These are phyloP conservation scores for Zoysia pacifica DNA, from an alignment of 176 grass and related monocot genomes.

Conservation along the genomic window DNA sequence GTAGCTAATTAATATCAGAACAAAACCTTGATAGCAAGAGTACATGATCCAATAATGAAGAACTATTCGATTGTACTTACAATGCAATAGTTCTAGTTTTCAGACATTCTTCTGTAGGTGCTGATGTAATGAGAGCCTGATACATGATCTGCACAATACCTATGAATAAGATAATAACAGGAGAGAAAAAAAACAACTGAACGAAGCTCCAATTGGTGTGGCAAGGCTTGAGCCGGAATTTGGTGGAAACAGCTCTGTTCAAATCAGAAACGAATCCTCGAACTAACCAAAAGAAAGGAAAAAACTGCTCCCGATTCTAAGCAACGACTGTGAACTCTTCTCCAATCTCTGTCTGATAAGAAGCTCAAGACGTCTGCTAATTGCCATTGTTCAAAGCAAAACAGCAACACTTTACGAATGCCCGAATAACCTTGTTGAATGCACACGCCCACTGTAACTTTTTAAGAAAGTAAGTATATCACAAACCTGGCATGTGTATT, in stretches of 20 bases:
- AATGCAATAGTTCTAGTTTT: no score
- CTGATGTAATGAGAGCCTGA: no score
- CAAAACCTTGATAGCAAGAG: no score
- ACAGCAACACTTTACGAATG: constrained; percentile 5
- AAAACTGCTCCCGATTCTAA: constrained; percentile 41
- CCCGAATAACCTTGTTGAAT: neutral
- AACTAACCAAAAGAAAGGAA: constrained; percentile 35
- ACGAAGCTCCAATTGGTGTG: neutral
- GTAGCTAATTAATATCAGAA: no score
- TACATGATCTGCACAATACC: no score
- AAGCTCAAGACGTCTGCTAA: constrained; percentile 41
- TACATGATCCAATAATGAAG: no score
- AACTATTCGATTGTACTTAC: no score
- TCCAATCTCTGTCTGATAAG: constrained; percentile 55
- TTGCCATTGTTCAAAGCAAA: constrained; percentile 54
- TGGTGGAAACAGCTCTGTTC: constrained; percentile 52
- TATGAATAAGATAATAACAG: neutral
- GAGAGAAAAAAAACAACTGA: neutral
- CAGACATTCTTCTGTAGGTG: no score
- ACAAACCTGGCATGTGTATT: no score
- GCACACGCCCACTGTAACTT: neutral
- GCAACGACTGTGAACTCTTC: constrained; percentile 45
- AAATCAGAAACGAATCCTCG: constrained; percentile 55
- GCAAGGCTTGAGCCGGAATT: constrained; percentile 12
- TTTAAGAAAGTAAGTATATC: neutral